Conservation (phyloP, 2,329 filamentous ascomycete genomes). For the Ophiocordyceps camponoti-rufipedis region DNA sequence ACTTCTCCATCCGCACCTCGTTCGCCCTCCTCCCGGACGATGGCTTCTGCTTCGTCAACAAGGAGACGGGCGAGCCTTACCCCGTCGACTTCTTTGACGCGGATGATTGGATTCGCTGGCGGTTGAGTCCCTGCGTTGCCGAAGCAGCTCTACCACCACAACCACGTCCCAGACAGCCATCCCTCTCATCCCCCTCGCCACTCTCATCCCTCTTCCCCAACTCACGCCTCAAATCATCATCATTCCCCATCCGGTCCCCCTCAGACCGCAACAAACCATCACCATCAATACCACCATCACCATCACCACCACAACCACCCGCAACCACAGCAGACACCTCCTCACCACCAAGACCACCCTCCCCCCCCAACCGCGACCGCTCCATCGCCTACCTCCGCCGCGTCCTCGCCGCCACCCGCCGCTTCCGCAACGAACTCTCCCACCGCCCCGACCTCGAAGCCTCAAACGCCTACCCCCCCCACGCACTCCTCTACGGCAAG, state of each 20-base stretch:
- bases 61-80: conserved; percentile 61
- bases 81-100: conserved; percentile 69
- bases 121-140: conserved; percentile 60
- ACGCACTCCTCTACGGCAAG: conserved; percentile 74
- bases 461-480: conserved; percentile 63
- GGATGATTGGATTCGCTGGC: conserved; percentile 61
- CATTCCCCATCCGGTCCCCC: too few species aligned
- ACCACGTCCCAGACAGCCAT: conserved; percentile 10
- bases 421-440: conserved; percentile 59
- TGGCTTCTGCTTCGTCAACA: conserved; percentile 76
- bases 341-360: conserved; percentile 3
- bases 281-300: too few species aligned
- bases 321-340: conserved; percentile 3
- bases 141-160: conserved; percentile 41
- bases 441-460: conserved; percentile 39
- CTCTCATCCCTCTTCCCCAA: conserved; percentile 29
- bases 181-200: conserved; percentile 18
- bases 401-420: conserved; percentile 50
- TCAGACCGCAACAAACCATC: too few species aligned
- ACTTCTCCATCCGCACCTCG: conserved; percentile 77
- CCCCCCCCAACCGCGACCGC: conserved; percentile 8
- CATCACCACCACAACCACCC: too few species aligned
- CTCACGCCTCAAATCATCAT: conserved; percentile 5
- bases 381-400: conserved; percentile 51
- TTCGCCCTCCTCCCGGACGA: conserved; percentile 75